Evolutionary conservation across 352 stramenopile genomes (phyloP).

Genomic region (Pilasporangium apinafurcum): DNA sequence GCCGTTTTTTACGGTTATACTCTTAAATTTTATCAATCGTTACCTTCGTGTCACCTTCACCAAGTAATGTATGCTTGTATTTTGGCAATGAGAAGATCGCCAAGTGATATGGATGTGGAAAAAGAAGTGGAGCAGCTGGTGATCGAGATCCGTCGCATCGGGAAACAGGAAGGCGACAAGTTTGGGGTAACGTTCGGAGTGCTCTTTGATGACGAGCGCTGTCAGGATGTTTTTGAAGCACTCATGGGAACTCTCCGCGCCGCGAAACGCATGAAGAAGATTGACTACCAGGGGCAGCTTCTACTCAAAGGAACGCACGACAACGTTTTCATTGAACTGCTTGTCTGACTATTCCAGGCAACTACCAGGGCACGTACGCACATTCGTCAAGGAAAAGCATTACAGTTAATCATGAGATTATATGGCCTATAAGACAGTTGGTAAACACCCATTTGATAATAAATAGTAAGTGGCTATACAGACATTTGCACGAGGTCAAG

Average conservation of each 20-base stretch:
- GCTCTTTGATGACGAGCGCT: slow-evolving; percentile 81
- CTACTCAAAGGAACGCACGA: slow-evolving; percentile 81
- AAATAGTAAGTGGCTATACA: slow-evolving; percentile 1
- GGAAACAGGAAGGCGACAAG: slow-evolving; percentile 28
- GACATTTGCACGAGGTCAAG: too few relatives aligned
- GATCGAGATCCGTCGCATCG: slow-evolving; percentile 63
- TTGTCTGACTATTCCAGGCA: slow-evolving; percentile 15
- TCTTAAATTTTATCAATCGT: not conserved
- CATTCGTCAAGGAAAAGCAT: not conserved
- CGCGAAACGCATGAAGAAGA: slow-evolving; percentile 68
- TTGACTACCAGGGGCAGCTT: slow-evolving; percentile 76
- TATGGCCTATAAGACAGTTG: too few relatives aligned
- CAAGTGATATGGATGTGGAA: slow-evolving; percentile 67
- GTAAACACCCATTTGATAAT: too few relatives aligned
- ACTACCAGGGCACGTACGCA: not conserved
- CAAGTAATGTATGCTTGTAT: not conserved
- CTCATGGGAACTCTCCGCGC: slow-evolving; percentile 81
- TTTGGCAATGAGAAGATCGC: too few relatives aligned
- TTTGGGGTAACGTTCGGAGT: slow-evolving; percentile 71
- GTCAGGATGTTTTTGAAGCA: slow-evolving; percentile 72
- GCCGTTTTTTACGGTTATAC: too few relatives aligned
- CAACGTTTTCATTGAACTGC: slow-evolving; percentile 67
- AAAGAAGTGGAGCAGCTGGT: slow-evolving; percentile 70
- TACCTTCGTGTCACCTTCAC: not conserved
- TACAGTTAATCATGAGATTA: too few relatives aligned